Base-by-base conservation (phyloP, 23 red algal species). In the Cyanidiococcus yangmingshanensis region DNA sequence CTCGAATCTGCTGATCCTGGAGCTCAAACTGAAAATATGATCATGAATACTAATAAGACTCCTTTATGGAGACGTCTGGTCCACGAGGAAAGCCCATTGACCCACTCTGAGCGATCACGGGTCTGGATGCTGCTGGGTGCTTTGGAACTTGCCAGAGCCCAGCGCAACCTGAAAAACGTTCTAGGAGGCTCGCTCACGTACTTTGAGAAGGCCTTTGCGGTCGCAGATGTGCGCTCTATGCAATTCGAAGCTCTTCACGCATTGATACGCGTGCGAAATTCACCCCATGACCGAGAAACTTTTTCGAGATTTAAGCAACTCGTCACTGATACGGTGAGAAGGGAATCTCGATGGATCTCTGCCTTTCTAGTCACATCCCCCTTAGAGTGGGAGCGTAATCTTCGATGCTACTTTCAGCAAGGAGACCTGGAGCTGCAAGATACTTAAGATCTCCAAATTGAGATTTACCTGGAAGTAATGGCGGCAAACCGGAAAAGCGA, bases 401-500 rank as follows among this genome's bases (percentile, higher is more conserved):
- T 54, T 15, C 21, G 45, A 15, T 54, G 45, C 45, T 54, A 54
- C 45, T 21, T 54, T 21, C 45, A 54, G 45, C 45, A 54, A 15
- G 21, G 12, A 7, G 12, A 21, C 7, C 7, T 21, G 21, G 45
- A 54, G 21, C 21, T 54, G 7, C 45, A 54, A 15, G 45, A 54
- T 15, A 15, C 45, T 21, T 15, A 21, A 21, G 21, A 54, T 54
- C 21, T 21, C 7, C 12, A 54, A 21, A 54, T 7, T 21, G 45
- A 54, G 7, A 7, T 54, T 54, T 54, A 54, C 45, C 7, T 54
- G 45, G 45, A 54, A 54, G 45, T 54, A 7, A 21, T 21, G 45
- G 45, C 45, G 45, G 45, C 45, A 54, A 54, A 54, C 45, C 45
- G 45, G 45, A 54, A 54, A 54, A 54, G 45, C 45, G 45, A 54